These are phyloP conservation scores for Barnettozyma vustinii DNA, from an alignment of 805 yeast genomes.

Conservation along the genomic window DNA sequence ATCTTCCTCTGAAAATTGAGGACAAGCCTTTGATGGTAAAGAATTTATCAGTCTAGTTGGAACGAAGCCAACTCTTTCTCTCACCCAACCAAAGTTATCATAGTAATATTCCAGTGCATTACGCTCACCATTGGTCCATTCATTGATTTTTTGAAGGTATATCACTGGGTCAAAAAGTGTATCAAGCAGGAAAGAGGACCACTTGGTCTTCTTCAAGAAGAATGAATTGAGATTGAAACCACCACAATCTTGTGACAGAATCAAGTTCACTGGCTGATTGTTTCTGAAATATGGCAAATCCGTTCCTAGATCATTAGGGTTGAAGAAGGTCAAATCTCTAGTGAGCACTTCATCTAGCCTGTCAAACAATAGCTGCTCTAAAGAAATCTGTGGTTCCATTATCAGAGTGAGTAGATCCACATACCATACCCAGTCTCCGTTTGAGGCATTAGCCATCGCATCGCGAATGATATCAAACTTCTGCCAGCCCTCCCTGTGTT, in stretches of 20 bases:
- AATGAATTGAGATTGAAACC: slow-evolving; percentile 38
- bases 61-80: slow-evolving; percentile 34
- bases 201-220: slow-evolving; percentile 32
- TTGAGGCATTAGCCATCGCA: slow-evolving; percentile 29
- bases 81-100: slow-evolving; percentile 34
- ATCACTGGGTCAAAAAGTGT: slow-evolving; percentile 38
- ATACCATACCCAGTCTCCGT: slow-evolving; percentile 38
- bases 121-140: slow-evolving; percentile 33
- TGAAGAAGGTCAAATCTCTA: slow-evolving; percentile 31
- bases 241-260: slow-evolving; percentile 37
- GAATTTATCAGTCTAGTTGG: slow-evolving; percentile 35
- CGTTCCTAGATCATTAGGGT: slow-evolving; percentile 29
- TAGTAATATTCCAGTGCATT: slow-evolving; percentile 35
- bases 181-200: slow-evolving; percentile 35
- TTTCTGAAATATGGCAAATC: slow-evolving; percentile 27
- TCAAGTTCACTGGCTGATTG: slow-evolving; percentile 32
- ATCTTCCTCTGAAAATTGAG: slow-evolving; percentile 24
- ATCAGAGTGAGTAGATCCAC: slow-evolving; percentile 35
- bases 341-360: slow-evolving; percentile 25
- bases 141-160: slow-evolving; percentile 36
- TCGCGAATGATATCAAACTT: slow-evolving; percentile 33
- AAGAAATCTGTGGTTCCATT: slow-evolving; percentile 34
- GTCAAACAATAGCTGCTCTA: slow-evolving; percentile 32
- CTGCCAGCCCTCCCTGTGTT: slow-evolving; percentile 43
- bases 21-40: slow-evolving; percentile 34